Base-by-base conservation (phyloP, 2,329 filamentous ascomycete species). In the Tolypocladium tundrense region DNA sequence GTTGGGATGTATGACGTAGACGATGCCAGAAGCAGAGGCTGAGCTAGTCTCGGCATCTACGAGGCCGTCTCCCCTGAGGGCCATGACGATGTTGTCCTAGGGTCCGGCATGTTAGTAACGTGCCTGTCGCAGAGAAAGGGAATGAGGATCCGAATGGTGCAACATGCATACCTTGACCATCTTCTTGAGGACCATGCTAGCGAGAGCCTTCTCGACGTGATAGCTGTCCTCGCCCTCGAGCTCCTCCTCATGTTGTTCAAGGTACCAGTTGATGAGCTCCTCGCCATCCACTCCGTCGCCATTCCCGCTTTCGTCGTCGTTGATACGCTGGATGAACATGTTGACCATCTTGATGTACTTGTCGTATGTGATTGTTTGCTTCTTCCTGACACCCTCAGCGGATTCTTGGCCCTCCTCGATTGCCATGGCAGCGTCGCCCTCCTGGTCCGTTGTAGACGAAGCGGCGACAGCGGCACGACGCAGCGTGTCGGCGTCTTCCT, bases 1-100 rank as follows among this genome's bases (percentile, higher is more conserved):
- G 75, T 97, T 97, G 59, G 94, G 94, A 75, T 99, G 94, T 64
- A 99, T 70, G 33, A 97, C 88, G 70, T 97, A 99, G 56, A 94
- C 82, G 5, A 88, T 78, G 19, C 65, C 57, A 1, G 66, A 63
- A 1, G 66, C 59, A 13, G 73, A 66, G 19, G 75, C 71, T 27
- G 79, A 74, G 53, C 72, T 70, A 48, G 73, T 74, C 62, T 80
- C 69, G 68, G 77, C 72, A 16, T 76, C 79, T 41, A 76, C 71
- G 60, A 81, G 82, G 63, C 74, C 85, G 62, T 86, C 79, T 53
- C 81, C 88, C 48, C 85, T 79, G 39, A 91, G 85, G 56, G 91
- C 89, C 75, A 94, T 90, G 54, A 97, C 81, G 24, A 95, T 92
- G 64, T 96, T 91, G 64, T 95, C 92, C 74, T 92, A 75, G 77